Percentiles rank a stretch among this genome's conserved stretches.
Conservation (phyloP, 495 filamentous ascomycete species). For the Talaromyces liani region DNA sequence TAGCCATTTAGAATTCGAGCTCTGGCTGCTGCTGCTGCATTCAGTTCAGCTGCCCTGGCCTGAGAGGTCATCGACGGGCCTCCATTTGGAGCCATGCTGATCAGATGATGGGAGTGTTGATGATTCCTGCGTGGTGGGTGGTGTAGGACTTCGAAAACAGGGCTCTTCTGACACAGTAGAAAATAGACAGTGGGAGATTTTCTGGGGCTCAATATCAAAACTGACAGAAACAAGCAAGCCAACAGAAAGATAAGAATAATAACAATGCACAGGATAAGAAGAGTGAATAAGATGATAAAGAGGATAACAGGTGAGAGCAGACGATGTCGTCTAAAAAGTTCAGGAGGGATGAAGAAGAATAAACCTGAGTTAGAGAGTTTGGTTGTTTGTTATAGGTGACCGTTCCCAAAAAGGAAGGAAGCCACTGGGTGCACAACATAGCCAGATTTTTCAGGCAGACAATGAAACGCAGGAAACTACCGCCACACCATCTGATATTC, state of each 20-base stretch:
- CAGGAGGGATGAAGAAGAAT: neutral
- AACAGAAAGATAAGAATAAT: neutral
- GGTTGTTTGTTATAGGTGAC: neutral
- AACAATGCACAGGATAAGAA: neutral
- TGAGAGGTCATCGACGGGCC: slow-evolving; percentile 10
- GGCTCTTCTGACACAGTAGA: neutral
- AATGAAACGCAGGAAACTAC: neutral
- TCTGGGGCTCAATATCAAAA: neutral
- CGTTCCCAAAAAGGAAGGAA: neutral
- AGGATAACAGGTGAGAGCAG: neutral
- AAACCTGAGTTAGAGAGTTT: neutral
- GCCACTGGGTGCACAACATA: neutral
- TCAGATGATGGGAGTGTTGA: neutral
- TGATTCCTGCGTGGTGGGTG: neutral
- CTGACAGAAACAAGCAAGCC: neutral
- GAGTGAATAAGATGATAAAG: neutral
- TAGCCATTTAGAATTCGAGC: neutral
- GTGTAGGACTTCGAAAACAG: neutral
- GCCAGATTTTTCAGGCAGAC: neutral
- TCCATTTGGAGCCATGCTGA: neutral
- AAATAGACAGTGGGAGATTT: neutral
- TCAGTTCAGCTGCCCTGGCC: slow-evolving; percentile 10
- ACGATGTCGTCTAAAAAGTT: neutral
- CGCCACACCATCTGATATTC: neutral
- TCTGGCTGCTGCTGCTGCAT: slow-evolving; percentile 7